Evolutionary conservation across 2,329 filamentous ascomycete genomes (phyloP).

Genomic region (Mycogone perniciosa): DNA sequence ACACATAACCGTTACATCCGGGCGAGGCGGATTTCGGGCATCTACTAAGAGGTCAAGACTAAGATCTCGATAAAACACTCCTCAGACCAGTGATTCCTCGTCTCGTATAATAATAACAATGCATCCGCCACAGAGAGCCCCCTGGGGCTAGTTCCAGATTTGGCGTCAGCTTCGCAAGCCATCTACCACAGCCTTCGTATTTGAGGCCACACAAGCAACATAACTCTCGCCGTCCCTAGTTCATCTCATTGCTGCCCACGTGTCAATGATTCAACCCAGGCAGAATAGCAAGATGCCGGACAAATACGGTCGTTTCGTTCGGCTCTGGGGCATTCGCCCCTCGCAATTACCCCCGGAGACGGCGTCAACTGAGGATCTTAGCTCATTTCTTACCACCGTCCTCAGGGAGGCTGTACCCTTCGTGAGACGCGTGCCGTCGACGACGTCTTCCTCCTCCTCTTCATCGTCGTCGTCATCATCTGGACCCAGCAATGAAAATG

Average conservation of each 20-base stretch:
- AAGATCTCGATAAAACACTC: conserved; percentile 1
- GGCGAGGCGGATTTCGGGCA: background rate
- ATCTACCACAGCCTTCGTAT: too few species aligned
- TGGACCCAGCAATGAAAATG: background rate
- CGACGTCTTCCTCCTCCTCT: conserved; percentile 18
- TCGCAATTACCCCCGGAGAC: conserved; percentile 40
- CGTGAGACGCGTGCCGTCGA: conserved; percentile 46
- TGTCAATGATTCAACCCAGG: background rate
- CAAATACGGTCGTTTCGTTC: conserved; percentile 41
- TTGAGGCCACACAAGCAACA: too few species aligned
- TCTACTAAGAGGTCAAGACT: background rate
- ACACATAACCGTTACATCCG: conserved; percentile 6
- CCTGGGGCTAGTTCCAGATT: background rate
- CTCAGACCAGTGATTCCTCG: too few species aligned
- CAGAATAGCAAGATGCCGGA: conserved; percentile 10
- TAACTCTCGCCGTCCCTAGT: too few species aligned
- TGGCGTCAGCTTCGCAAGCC: too few species aligned
- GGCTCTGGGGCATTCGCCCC: conserved; percentile 46
- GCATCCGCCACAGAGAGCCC: background rate
- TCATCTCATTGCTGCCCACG: background rate
- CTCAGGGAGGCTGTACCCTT: conserved; percentile 55
- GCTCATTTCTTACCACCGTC: conserved; percentile 44
- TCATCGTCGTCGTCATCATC: conserved; percentile 7
- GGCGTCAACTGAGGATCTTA: conserved; percentile 37
- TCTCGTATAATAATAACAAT: too few species aligned